Base-by-base conservation (phyloP, 2,329 filamentous ascomycete genomes). In the Calonectria naviculata region DNA sequence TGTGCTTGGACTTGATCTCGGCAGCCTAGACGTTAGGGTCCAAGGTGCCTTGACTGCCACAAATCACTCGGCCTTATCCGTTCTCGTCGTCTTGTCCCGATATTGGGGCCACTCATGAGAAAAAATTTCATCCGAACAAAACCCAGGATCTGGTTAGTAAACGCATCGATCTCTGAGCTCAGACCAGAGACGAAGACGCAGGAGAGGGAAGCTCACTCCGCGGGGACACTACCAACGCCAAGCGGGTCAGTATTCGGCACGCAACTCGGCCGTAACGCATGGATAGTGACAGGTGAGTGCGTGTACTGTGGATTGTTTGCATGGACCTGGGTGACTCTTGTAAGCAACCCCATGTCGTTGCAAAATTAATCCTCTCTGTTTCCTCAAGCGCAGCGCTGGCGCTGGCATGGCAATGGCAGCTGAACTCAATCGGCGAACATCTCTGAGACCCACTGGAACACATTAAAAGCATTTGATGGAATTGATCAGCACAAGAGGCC, bases 251-350 rank as follows among this genome's bases (percentile, higher is more conserved):
- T 34, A 38, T 52, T 29, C 36, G 46, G 46, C 26, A 54, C 12
- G 31, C 31, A 38, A 31, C 47, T 66, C 36, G 52, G 28, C 36
- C 47, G 19, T 44, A 24, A 46, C 63, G 12, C 62, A 61, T 61
- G 54, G 42, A 21, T 60, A 42, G 24, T 67, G 52, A 41, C 56
- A 44, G 12, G 26, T 58, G 34, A 58, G 61, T 64, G 61, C 44
- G 61, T 29, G 47, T 34, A 65, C 34, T 65, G 62, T 65, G 61
- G 62, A 44, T 42, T 65, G 24, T 42, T n/a, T 60, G 38, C 42
- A 38, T 49, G 29, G 42, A 47, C 24, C 65, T 38, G 19, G 34
- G 31, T 41, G 31, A 42, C 24, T 65, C 24, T 61, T 31, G n/a
- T 38, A n/a, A 24, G 26, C 26, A 29, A 15, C 62, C 62, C 62